These are phyloP conservation scores for Pezicula carpinea DNA, from an alignment of 2,329 filamentous ascomycete genomes.

Conservation along the genomic window DNA sequence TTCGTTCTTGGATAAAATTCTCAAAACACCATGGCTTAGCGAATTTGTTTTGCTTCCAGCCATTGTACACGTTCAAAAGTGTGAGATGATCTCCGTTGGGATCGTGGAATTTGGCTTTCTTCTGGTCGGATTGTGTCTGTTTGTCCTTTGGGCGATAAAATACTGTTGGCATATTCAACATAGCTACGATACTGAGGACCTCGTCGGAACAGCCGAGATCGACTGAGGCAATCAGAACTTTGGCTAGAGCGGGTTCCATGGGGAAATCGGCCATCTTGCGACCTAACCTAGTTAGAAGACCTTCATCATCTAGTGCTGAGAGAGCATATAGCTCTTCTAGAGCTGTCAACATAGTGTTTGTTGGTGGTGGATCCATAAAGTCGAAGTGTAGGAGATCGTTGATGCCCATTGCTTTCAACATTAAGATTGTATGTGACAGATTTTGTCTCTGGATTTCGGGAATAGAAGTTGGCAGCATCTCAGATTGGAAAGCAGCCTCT, in stretches of 20 bases:
- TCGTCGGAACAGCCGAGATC: conserved; percentile 90
- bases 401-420: conserved; percentile 99
- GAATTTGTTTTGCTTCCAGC: conserved; percentile 84
- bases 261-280: conserved; percentile 98
- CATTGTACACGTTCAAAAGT: conserved; percentile 92
- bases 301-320: conserved; percentile 90
- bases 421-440: conserved; percentile 85
- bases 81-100: conserved; percentile 92
- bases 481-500: conserved; percentile 89
- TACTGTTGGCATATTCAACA: conserved; percentile 81
- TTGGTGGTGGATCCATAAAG: conserved; percentile 97
- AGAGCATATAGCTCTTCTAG: conserved; percentile 93
- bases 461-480: conserved; percentile 94
- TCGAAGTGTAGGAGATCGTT: conserved; percentile 96
- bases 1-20: conserved; percentile 91
- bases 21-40: conserved; percentile 93
- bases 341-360: conserved; percentile 95
- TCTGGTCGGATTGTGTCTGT: conserved; percentile 91
- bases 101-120: conserved; percentile 97
- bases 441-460: conserved; percentile 97
- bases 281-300: conserved; percentile 82
- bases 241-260: conserved; percentile 91
- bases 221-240: conserved; percentile 82
- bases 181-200: conserved; percentile 88
- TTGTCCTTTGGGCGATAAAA: conserved; percentile 98